Evolutionary conservation across 2,329 filamentous ascomycete species (phyloP), one percentile per base, ranked within the genome.

Genomic region (Pestalotiopsis sp.): DNA sequence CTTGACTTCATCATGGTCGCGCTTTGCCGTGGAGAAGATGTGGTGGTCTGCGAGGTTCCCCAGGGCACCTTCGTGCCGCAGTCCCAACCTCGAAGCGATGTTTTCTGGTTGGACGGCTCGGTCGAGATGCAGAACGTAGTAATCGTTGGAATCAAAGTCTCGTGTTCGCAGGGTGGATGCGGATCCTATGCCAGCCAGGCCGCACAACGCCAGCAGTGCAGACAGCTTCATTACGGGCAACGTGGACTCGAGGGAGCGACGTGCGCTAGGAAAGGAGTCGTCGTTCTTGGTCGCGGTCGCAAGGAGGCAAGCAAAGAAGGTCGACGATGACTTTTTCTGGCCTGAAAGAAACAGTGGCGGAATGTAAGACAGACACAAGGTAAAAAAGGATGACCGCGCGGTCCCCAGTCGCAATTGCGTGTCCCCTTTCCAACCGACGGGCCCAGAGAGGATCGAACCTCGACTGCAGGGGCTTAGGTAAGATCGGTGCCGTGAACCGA

Each of bases 121-220:
- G 69, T 92, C 88, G 76, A 99, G 87, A 73, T 98, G 93, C 61
- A 99, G 86, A 72, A 97, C 94, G 79, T 98, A 98, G 82, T 97
- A 98, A 80, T 99, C 95, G 81, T 94, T 90, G 52, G 88, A 86
- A 64, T 92, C 88, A 84, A 97, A 93, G 77, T 96, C 88, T 74
- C 93, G 91, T 71, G 86, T 83, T 64, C 85, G 83, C 59, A 89
- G 79, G 66, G 74, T 72, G 60, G 84, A 79, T 38, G 86, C 83
- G 68, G 84, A 81, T 70, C 84, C 80, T 76, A 86, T 75, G 69
- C 80, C 81, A 70, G 86, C 82, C 62, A 90, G 80, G 80, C 86
- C 83, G 67, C 76, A 74, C 61, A 74, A 71, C 39, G 85, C 79
- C 68, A 92, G 76, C 66, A 89, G 74, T 70, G 87, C 83, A 70